Conservation (phyloP, 75 land plant genomes). For the Chamaecyparis obtusa region DNA sequence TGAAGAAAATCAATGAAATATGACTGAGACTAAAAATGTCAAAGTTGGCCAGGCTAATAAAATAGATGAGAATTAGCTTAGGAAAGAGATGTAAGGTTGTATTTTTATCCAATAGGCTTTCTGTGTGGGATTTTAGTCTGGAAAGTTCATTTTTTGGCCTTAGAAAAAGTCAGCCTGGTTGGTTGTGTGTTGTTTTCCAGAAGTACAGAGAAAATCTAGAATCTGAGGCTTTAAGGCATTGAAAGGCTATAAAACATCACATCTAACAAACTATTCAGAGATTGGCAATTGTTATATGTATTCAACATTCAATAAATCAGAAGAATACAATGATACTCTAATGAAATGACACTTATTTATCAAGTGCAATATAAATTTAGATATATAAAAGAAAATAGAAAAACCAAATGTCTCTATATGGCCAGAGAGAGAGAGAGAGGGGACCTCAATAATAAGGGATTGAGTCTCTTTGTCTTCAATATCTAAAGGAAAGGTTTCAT, state of each 20-base stretch:
- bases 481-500: conserved; percentile 73
- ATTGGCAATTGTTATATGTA: background rate
- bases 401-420: background rate
- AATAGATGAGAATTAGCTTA: too few species aligned
- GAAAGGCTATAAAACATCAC: background rate
- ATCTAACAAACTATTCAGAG: background rate
- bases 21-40: too few species aligned
- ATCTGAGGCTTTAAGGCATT: background rate
- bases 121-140: too few species aligned
- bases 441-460: conserved; percentile 67
- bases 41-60: too few species aligned
- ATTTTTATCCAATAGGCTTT: too few species aligned
- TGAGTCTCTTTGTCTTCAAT: conserved; percentile 97
- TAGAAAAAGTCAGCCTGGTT: too few species aligned
- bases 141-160: too few species aligned
- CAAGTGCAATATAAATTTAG: background rate
- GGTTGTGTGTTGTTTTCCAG: too few species aligned
- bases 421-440: background rate
- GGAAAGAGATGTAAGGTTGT: too few species aligned
- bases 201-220: background rate
- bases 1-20: too few species aligned
- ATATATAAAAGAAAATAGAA: background rate
- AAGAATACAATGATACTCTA: background rate
- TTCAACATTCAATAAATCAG: background rate
- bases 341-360: background rate